These are phyloP conservation scores for Aspergillus terreus DNA, from an alignment of 2,329 filamentous ascomycete genomes.

Conservation along the genomic window DNA sequence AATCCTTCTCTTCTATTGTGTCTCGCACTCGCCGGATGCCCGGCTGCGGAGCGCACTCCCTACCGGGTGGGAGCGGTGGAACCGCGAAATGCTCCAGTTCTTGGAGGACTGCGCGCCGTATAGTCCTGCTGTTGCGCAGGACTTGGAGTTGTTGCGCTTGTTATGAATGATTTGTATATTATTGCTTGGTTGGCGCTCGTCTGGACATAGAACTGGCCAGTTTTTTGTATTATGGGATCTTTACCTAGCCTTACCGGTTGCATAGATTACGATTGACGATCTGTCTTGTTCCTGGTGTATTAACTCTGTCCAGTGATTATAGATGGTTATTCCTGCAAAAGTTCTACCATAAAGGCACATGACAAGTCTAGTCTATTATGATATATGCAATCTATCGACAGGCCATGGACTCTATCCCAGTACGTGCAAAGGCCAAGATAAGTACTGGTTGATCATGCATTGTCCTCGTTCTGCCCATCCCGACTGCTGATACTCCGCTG, in stretches of 20 bases:
- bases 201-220: too few species aligned
- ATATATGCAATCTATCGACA: too few species aligned
- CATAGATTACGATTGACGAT: neutral
- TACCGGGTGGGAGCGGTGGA: constrained; percentile 40
- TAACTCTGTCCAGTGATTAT: too few species aligned
- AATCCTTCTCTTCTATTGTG: constrained; percentile 40
- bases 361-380: too few species aligned
- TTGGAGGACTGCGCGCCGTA: constrained; percentile 35
- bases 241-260: neutral
- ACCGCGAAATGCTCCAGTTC: constrained; percentile 38
- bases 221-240: neutral
- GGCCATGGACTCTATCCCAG: too few species aligned
- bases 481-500: constrained; percentile 14
- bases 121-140: constrained; percentile 38
- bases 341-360: too few species aligned
- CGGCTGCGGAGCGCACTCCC: constrained; percentile 35
- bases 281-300: too few species aligned
- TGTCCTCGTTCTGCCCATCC: neutral
- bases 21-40: constrained; percentile 34
- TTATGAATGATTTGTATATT: constrained; percentile 18
- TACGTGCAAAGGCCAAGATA: too few species aligned
- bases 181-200: neutral
- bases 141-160: constrained; percentile 34
- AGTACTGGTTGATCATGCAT: too few species aligned
- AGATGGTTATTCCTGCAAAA: too few species aligned